These are phyloP conservation scores for Blepharisma undulans DNA, from an alignment of 169 alveolate species.

Conservation along the genomic window DNA sequence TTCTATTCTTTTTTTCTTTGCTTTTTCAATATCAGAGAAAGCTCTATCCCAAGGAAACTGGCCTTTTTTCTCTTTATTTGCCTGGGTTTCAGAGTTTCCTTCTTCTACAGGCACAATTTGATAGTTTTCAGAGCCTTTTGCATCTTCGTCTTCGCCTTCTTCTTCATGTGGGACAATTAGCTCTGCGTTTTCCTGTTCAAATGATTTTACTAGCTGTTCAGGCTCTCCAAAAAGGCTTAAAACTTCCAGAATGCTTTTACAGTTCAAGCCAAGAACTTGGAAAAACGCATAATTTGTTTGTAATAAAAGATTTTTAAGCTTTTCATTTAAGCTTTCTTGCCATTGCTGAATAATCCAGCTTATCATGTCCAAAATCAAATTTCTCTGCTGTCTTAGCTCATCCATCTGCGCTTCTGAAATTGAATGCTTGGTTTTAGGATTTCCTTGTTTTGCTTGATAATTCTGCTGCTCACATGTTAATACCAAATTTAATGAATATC, in stretches of 20 bases:
- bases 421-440: not conserved
- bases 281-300: not conserved
- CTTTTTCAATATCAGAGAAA: not conserved
- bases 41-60: constrained; percentile 8
- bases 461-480: not conserved
- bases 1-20: not conserved
- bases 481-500: constrained; percentile 31
- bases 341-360: constrained; percentile 20
- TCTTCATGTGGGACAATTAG: not conserved
- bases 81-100: no score
- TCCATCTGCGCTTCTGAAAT: not conserved
- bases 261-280: not conserved
- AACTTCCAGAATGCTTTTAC: not conserved
- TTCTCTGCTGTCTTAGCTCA: not conserved
- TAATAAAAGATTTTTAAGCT: not conserved
- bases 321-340: not conserved
- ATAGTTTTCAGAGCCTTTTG: no score
- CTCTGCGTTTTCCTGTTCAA: not conserved
- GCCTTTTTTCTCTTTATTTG: not conserved
- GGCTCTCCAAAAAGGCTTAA: not conserved
- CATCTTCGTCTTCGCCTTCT: not conserved
- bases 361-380: not conserved
- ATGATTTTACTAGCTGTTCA: not conserved
- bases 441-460: not conserved
- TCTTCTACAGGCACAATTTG: no score